Conservation (phyloP, 2,329 filamentous ascomycete genomes). For the Helotiales sp. region DNA sequence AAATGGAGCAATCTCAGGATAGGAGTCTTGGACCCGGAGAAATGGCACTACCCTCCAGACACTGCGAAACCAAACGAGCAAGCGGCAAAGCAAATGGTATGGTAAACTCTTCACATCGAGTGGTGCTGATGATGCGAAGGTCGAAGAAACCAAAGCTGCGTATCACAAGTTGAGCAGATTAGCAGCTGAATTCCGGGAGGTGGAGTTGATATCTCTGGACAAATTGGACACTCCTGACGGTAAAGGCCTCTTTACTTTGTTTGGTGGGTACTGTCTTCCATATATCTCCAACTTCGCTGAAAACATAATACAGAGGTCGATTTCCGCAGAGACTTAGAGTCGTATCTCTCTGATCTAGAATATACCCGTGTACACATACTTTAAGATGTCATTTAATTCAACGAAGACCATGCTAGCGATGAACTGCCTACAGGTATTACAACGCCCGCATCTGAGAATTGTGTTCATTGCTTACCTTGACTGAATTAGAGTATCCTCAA, state of each 20-base stretch:
- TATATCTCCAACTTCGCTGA: neutral
- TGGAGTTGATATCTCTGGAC: neutral
- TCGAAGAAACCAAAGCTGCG: neutral
- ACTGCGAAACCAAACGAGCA: neutral
- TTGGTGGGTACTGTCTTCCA: neutral
- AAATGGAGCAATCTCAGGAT: neutral
- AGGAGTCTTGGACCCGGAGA: neutral
- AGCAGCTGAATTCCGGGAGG: neutral
- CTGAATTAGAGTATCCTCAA: neutral
- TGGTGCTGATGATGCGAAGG: neutral
- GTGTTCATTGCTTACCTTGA: neutral
- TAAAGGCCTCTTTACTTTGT: no score
- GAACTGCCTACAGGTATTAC: neutral
- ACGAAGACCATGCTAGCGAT: neutral
- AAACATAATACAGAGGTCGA: neutral
- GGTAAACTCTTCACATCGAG: neutral
- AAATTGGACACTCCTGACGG: neutral
- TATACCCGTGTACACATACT: neutral
- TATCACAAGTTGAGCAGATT: neutral
- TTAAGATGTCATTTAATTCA: conserved; percentile 6
- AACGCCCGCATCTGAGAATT: neutral
- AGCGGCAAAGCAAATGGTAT: conserved; percentile 3
- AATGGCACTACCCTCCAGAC: neutral
- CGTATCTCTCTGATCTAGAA: neutral
- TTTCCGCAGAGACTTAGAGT: neutral